Base-by-base conservation (phyloP, 2,329 filamentous ascomycete species). In the Eutypa lata region DNA sequence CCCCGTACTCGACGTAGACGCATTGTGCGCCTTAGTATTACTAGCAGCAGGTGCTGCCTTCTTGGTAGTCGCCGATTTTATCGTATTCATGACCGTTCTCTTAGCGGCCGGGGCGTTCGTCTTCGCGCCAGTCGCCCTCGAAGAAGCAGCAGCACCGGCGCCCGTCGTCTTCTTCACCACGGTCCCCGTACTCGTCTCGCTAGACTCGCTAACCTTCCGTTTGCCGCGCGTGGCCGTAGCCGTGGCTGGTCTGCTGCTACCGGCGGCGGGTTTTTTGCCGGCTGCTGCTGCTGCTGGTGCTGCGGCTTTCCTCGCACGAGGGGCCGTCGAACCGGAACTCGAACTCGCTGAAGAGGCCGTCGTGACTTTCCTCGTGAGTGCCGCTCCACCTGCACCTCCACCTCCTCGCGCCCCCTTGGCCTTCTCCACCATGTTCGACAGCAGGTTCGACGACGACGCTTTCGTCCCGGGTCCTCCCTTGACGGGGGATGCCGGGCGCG, bases 101-200 rank as follows among this genome's bases (percentile, higher is more conserved):
- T 80, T 84, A 2, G 72, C 56, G 2, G 75, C 21, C 2, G 42
- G 68, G 19, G 69, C 58, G 14, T 69, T 58, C 2, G 69, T 57
- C 53, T 68, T 73, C 6, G 71, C 62, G 26, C 7, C 6, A 14
- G 35, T 16, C 7, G 72, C 64, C 13, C 68, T 68, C 3, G 72
- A 38, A 14, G 35, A 7, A 7, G 35, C 26, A 31, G 6, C 26
- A 31, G 6, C 26, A 31, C 26, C 26, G 26, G 6, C 10, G 26
- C 26, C 26, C 26, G 42, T 21, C 42, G 19, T 87, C 68, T 80
- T 87, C 68, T 80, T 80, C 43, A 87, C 76, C 21, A 88, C 83
- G 0, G 87, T 89, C 7, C 82, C 80, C 14, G 80, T 81, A 67
- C 85, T 89, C 5, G 73, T 76, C 51, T 87, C 84, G 65, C 85